Base-by-base conservation (phyloP, 2,329 filamentous ascomycete species). In the Nemania abortiva region DNA sequence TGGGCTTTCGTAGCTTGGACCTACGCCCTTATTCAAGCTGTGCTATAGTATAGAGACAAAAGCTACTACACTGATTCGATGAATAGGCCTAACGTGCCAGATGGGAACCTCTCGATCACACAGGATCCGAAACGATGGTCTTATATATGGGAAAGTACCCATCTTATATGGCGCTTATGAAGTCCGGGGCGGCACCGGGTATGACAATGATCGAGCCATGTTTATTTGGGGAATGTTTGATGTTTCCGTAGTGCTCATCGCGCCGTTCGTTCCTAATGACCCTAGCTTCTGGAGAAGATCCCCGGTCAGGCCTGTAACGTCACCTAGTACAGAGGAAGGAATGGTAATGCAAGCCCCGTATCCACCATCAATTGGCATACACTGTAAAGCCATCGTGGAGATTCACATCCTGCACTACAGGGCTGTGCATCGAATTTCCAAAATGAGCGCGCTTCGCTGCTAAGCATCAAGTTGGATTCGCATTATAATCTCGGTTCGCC, bases 301-400 rank as follows among this genome's bases (percentile, higher is more conserved):
- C 50, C 47, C 45, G 37, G 52, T n/a, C 29, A 54, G 29, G 29
- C 39, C 42, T 68, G 62, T 61, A 66, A 63, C 53, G 37, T 58
- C 24, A 66, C 58, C 49, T 56, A 45, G 63, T 45, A 50, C 20
- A 47, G 55, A 63, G 58, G 58, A 66, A 58, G 50, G 63, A 34
- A 54, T 66, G 49, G 20, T 42, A 61, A 69, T 66, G 67, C 63
- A 69, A 11, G 49, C 31, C 10, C 39, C 63, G 67, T 66, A 63
- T 66, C 58, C 59, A 66, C 67, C 37, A n/a, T 66, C 13, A 18
- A 59, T 20, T 13, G 27, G 60, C 24, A 24, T 27, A 27, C 24
- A 5, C 24, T 27, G 24, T 50, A 45, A 20, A 49, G 49, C 55
- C 56, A 50, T 62, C 37, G n/a, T 50, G 45, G 39, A n/a, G 37